Evolutionary conservation across 768 basidiomycete genomes (phyloP).

Genomic region (Leccinum truebloodii): DNA sequence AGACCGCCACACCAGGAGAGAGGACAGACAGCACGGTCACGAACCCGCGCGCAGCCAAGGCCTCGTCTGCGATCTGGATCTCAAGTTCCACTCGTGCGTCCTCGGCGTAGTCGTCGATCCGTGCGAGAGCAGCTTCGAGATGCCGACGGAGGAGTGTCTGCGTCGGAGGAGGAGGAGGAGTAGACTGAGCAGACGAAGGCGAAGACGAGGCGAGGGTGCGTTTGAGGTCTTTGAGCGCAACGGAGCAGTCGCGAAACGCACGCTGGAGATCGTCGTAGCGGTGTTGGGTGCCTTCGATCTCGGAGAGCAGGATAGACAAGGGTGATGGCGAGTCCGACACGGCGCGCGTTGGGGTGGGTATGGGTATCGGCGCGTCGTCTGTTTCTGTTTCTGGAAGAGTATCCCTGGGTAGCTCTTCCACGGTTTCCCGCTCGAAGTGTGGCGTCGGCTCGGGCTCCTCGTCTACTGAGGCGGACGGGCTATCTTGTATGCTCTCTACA

Average conservation of each 20-base stretch:
- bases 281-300: conserved; percentile 44
- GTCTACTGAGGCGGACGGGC: conserved; percentile 10
- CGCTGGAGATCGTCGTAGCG: conserved; percentile 65
- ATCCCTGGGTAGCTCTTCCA: neutral
- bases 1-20: conserved; percentile 37
- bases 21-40: conserved; percentile 65
- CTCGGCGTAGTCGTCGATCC: conserved; percentile 74
- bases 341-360: neutral
- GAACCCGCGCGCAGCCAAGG: conserved; percentile 62
- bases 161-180: neutral
- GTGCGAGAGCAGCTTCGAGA: conserved; percentile 53
- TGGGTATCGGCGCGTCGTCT: neutral
- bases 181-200: neutral
- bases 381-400: neutral
- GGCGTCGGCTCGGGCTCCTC: conserved; percentile 8
- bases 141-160: conserved; percentile 22
- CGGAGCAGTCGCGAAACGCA: conserved; percentile 68
- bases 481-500: too few relatives aligned
- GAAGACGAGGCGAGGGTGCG: conserved; percentile 17
- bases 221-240: conserved; percentile 62
- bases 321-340: neutral
- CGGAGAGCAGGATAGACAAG: conserved; percentile 43
- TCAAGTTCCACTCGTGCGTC: conserved; percentile 83
- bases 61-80: conserved; percentile 74
- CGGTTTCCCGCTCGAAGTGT: neutral